phyloP scores from a whole-genome alignment of 1,284 basidiomycete genomes.

The Moesziomyces globuligerus region DNA sequence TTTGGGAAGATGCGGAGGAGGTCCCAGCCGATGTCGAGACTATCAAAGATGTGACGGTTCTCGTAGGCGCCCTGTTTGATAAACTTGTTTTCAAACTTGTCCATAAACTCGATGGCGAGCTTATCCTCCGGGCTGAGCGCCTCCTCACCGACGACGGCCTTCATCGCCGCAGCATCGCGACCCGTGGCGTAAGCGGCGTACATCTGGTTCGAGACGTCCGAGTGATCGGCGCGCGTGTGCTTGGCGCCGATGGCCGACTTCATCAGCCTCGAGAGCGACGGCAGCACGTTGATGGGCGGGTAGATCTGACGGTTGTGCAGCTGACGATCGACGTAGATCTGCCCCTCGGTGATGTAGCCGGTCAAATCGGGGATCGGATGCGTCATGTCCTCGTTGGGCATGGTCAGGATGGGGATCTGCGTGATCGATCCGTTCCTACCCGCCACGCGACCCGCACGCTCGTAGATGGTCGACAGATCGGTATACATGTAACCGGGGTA shows the following conservation, averaged over 20 bases:
- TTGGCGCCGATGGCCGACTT: conserved; percentile 99
- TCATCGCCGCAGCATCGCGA: conserved; percentile 97
- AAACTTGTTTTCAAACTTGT: conserved; percentile 65
- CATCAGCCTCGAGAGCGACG: conserved; percentile 98
- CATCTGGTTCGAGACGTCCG: conserved; percentile 82
- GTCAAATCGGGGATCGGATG: conserved; percentile 99
- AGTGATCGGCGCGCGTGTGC: conserved; percentile 96
- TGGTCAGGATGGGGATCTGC: conserved; percentile 98
- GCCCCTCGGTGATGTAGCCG: conserved; percentile 98
- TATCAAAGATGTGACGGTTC: conserved; percentile 95
- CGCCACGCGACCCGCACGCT: conserved; percentile 97
- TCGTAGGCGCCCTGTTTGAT: conserved; percentile 83
- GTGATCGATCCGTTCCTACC: conserved; percentile 99
- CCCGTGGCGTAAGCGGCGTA: conserved; percentile 71
- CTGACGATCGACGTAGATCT: conserved; percentile 94
- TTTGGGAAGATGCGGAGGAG: conserved; percentile 98
- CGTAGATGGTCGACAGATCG: conserved; percentile 86
- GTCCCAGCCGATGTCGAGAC: conserved; percentile 95
- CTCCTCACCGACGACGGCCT: conserved; percentile 99
- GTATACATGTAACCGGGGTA: conserved; percentile 92
- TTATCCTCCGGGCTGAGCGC: conserved; percentile 88
- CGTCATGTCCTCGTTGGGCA: conserved; percentile 99
- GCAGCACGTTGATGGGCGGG: conserved; percentile 98
- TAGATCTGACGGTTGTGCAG: conserved; percentile 96
- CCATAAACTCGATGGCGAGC: conserved; percentile 64